A percentile compares a stretch with the other conserved stretches of the same genome.
phyloP scores from a whole-genome alignment of 2,329 filamentous ascomycete species.

The Xylaria sp. region DNA sequence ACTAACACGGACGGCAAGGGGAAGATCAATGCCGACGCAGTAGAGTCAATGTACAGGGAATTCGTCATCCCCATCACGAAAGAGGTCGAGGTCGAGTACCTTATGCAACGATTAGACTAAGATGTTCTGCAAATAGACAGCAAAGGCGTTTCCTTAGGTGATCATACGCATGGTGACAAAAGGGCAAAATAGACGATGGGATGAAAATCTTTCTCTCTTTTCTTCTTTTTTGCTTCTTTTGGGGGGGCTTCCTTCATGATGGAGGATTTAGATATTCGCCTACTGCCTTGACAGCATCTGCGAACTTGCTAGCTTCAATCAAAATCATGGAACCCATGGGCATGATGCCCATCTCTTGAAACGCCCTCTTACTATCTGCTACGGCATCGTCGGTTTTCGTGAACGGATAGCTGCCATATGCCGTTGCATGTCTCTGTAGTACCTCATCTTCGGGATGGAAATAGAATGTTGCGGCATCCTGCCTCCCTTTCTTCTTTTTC shows the following conservation, averaged over 20 bases:
- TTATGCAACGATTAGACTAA: constrained; percentile 86
- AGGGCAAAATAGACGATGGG: constrained; percentile 1
- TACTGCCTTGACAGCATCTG: constrained; percentile 79
- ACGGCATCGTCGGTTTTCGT: constrained; percentile 83
- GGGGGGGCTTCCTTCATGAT: constrained; percentile 52
- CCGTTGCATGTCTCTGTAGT: constrained; percentile 79
- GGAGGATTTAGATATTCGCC: constrained; percentile 75
- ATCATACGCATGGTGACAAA: constrained; percentile 22
- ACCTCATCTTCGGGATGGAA: constrained; percentile 98
- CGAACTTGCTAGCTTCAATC: constrained; percentile 83
- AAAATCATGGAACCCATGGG: constrained; percentile 86
- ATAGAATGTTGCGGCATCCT: constrained; percentile 76
- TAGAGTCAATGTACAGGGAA: constrained; percentile 89
- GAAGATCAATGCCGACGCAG: constrained; percentile 93
- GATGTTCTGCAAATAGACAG: constrained; percentile 28
- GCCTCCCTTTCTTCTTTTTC: constrained; percentile 75
- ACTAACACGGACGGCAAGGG: constrained; percentile 64
- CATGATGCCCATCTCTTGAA: constrained; percentile 91
- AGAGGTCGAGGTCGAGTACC: constrained; percentile 95
- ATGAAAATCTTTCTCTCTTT: constrained; percentile 17
- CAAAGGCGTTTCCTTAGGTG: constrained; percentile 30
- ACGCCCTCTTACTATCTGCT: constrained; percentile 92
- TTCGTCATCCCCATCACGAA: constrained; percentile 98
- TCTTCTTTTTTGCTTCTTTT: constrained; percentile 10
- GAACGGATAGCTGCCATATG: constrained; percentile 78